Base-by-base conservation (phyloP, 164 flowering plant species). In the Hamamelis virginiana region DNA sequence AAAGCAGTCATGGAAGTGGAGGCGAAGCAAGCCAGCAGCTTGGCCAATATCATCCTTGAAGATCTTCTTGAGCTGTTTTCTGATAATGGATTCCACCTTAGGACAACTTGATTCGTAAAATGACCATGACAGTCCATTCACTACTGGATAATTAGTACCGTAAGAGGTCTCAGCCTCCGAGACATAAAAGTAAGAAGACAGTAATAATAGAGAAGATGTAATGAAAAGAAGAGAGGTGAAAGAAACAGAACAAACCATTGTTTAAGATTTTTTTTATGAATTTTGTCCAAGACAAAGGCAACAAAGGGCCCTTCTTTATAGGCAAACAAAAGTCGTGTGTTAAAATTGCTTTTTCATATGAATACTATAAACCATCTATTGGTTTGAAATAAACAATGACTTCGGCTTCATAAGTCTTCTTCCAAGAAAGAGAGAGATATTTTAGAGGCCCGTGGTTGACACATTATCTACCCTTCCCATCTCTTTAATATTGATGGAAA, bases 1-100 rank as follows among this genome's bases (percentile, higher is more conserved):
- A 67, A 87, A 89, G 76, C 90, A 89, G 72, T 87, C 91, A 43
- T 87, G 94, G 77, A 89, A 89, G 67, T 87, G 91, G 52, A 89
- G 77, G 22, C 94, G 89, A 47, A 89, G 89, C 74, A 89, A 68
- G 66, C 85, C 91, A 15, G 91, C 94, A 72, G 91, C 91, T 61
- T 73, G 85, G 55, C 83, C 85, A 26, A 81, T 76, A 69, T 87
- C 94, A 5, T 77, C 25, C 56, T 74, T 52, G 76, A 89, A 82
- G 1, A 74, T 82, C 55, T 77, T 76, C 75, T 68, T 65, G 58
- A 89, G 90, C 23, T 84, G 64, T 6, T 73, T 69, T 44, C 84
- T 80, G 22, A 91, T 64, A 18, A 89, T 79, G 64, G 74, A 69
- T 59, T 87, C 91, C 66, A 87, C n/a, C 1, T 80, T 67, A 4